Percentiles rank a stretch among this genome's conserved stretches.
phyloP scores from a whole-genome alignment of 306 rosid genomes.

The Leucaena leucocephala region DNA sequence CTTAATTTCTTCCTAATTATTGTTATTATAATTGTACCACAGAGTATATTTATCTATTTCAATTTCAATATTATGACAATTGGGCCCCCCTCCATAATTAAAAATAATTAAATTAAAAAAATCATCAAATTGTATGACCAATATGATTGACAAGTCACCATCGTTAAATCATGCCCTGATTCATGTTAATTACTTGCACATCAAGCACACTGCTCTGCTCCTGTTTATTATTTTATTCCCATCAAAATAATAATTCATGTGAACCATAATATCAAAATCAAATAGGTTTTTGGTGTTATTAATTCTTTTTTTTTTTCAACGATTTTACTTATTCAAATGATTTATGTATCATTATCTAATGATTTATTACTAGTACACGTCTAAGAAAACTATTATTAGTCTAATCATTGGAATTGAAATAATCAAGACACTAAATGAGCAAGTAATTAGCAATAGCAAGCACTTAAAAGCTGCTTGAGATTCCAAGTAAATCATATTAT shows the following conservation, averaged over 20 bases:
- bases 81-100: not conserved
- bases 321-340: not conserved
- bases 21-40: not conserved
- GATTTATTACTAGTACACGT: not conserved
- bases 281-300: not conserved
- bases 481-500: not conserved
- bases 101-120: not conserved
- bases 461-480: not conserved
- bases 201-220: not conserved
- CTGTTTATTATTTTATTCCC: not conserved
- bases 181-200: constrained; percentile 22
- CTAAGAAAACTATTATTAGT: not conserved
- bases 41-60: not conserved
- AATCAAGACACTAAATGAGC: not conserved
- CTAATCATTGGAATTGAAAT: not conserved
- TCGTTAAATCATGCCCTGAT: not conserved
- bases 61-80: not conserved
- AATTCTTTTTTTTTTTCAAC: not conserved
- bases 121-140: not conserved
- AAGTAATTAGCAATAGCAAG: not conserved
- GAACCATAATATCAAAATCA: not conserved
- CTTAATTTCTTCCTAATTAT: not conserved
- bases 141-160: not conserved
- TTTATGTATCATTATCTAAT: not conserved
- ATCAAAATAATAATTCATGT: not conserved